These are phyloP conservation scores for Aspergillus asperescens DNA, from an alignment of 495 filamentous ascomycete species.

Conservation along the genomic window DNA sequence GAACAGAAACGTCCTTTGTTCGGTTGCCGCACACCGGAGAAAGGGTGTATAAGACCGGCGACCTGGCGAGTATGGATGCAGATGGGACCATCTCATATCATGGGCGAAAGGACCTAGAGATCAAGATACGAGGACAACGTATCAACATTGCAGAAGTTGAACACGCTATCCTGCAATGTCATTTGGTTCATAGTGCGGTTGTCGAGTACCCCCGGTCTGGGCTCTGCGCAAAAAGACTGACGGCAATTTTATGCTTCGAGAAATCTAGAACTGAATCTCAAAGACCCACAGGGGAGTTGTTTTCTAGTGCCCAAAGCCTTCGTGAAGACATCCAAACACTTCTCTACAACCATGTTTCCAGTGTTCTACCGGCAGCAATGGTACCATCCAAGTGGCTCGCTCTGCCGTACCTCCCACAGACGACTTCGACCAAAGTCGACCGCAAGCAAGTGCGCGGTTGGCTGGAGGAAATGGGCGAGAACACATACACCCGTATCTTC, in stretches of 20 bases:
- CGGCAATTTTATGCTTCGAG: background rate
- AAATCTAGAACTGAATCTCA: background rate
- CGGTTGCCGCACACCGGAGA: background rate
- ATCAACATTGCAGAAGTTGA: conserved; percentile 13
- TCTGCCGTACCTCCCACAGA: background rate
- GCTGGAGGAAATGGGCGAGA: conserved; percentile 1
- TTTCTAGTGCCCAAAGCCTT: background rate
- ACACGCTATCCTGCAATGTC: conserved; percentile 3
- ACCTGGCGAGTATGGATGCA: conserved; percentile 5
- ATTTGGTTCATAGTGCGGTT: background rate
- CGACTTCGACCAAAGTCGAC: conserved; percentile 3
- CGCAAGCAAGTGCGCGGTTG: conserved; percentile 10
- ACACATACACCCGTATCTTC: background rate
- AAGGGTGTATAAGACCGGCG: conserved; percentile 7
- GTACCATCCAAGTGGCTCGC: conserved; percentile 1
- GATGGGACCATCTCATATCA: background rate
- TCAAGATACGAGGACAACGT: conserved; percentile 11
- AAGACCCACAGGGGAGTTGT: background rate
- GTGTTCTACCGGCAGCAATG: conserved; percentile 3
- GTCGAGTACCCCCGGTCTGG: conserved; percentile 6
- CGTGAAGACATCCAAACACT: background rate
- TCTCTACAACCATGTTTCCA: background rate
- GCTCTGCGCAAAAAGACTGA: background rate
- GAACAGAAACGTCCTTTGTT: conserved; percentile 3
- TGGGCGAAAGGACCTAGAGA: conserved; percentile 6